Evolutionary conservation across 1,284 basidiomycete species (phyloP).

Genomic region (Ganoderma boninense): DNA sequence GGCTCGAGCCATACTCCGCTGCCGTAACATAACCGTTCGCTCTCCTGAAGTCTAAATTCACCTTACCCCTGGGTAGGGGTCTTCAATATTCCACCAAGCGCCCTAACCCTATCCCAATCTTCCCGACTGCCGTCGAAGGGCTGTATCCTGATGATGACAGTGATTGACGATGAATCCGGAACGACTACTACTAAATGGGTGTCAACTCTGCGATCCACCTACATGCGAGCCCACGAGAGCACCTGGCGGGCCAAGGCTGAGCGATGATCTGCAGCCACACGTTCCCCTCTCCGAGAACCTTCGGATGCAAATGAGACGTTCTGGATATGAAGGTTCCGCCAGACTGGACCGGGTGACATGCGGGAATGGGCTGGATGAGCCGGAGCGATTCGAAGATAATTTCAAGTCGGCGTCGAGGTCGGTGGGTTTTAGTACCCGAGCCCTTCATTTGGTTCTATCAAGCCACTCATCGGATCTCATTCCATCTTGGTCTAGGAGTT

Average conservation of each 20-base stretch:
- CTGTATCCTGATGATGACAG: background rate
- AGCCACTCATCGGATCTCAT: too few species aligned
- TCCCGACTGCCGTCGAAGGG: background rate
- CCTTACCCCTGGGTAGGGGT: background rate
- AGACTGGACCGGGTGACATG: too few species aligned
- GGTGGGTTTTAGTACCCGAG: too few species aligned
- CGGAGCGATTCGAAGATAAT: too few species aligned
- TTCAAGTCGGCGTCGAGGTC: too few species aligned
- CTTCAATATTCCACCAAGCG: background rate
- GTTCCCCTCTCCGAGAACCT: background rate
- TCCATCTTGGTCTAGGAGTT: too few species aligned
- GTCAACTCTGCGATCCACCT: background rate
- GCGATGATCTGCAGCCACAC: background rate
- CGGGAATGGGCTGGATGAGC: too few species aligned
- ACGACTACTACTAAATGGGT: background rate
- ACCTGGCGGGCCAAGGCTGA: background rate
- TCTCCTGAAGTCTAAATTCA: background rate
- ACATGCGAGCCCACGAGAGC: background rate
- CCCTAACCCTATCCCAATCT: background rate
- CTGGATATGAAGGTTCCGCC: background rate
- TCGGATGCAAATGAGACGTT: background rate
- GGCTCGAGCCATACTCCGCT: background rate
- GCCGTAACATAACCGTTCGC: background rate
- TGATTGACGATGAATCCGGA: background rate
- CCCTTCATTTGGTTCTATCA: too few species aligned